These are phyloP conservation scores for Pythium phragmiticola DNA, from an alignment of 352 stramenopile genomes.

Conservation along the genomic window DNA sequence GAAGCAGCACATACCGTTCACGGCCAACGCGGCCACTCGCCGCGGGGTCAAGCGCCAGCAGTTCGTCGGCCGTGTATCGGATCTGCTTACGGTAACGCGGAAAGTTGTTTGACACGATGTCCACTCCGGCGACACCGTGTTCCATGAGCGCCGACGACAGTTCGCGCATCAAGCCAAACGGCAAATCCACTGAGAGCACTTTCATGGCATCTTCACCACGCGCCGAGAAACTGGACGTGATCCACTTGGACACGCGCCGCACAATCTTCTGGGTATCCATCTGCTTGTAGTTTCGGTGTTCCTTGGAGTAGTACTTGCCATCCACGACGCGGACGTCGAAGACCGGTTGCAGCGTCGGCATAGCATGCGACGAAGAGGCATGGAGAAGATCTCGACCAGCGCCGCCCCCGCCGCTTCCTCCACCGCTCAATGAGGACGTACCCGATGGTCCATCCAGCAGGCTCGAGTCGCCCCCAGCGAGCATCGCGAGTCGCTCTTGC, in stretches of 20 bases:
- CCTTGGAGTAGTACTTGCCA: slow-evolving; percentile 58
- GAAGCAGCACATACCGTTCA: slow-evolving; percentile 78
- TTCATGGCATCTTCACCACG: slow-evolving; percentile 80
- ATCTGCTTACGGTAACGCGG: slow-evolving; percentile 83
- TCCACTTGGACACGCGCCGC: slow-evolving; percentile 86
- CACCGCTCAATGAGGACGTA: not conserved
- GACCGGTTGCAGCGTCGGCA: slow-evolving; percentile 45
- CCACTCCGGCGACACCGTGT: slow-evolving; percentile 48
- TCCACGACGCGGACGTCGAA: slow-evolving; percentile 82
- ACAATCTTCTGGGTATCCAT: slow-evolving; percentile 77
- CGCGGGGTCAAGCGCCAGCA: slow-evolving; percentile 53
- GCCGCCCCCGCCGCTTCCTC: slow-evolving; percentile 8
- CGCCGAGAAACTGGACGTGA: slow-evolving; percentile 75
- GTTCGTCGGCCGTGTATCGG: slow-evolving; percentile 75
- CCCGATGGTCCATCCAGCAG: slow-evolving; percentile 5
- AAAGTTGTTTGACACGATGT: slow-evolving; percentile 54
- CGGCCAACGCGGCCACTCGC: slow-evolving; percentile 41
- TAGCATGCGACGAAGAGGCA: slow-evolving; percentile 3
- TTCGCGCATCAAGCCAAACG: slow-evolving; percentile 75
- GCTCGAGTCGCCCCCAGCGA: slow-evolving; percentile 8
- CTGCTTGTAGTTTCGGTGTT: slow-evolving; percentile 62
- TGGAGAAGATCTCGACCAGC: slow-evolving; percentile 17
- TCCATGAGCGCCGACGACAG: slow-evolving; percentile 85
- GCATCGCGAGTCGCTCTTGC: slow-evolving; percentile 40
- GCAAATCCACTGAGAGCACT: slow-evolving; percentile 78